Evolutionary conservation across 768 basidiomycete species (phyloP), one percentile per base, ranked within the genome.

Genomic region (Tephrocybe sp.): DNA sequence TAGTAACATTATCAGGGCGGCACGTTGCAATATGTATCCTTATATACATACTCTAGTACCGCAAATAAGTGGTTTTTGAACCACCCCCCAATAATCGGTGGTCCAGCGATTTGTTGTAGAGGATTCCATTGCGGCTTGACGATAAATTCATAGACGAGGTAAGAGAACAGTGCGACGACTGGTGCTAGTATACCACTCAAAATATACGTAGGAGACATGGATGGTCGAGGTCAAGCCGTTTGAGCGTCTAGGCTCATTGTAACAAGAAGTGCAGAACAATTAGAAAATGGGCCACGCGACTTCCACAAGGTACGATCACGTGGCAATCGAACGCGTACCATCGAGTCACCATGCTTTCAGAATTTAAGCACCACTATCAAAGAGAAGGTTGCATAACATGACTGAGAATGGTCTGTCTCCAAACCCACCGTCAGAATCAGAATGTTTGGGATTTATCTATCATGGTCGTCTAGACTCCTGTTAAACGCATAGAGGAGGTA

Each of bases 41-140:
- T 28, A 8, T 32, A 36, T 1, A 68, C 80, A 49, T 57, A 87
- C 87, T 86, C 77, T 47, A 88, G 72, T 1, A 88, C 71, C 24
- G 69, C 63, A 15, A 64, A 59, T 49, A 89, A 68, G 56, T 89
- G 84, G 56, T 75, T 76, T 22, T 67, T 71, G 45, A 87, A 77
- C 58, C 77, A 71, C 19, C 68, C 64, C 5, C n/a, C n/a, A n/a
- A 59, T 64, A 9, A 72, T 64, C 0, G 80, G 80, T 18, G 88
- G 88, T 22, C 89, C 87, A 38, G 82, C 80, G 27, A 91, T 64
- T 19, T 64, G 66, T 30, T 68, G 70, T 11, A 90, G 68, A 15
- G 84, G 78, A 53, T 76, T 76, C 51, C 65, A 67, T 36, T 51
- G 60, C 1, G 69, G 69, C 1, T 59, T 54, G 48, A 76, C 55